Evolutionary conservation across 306 rosid genomes (phyloP), one percentile per base, ranked within the genome.

Genomic region (Quercus variabilis): DNA sequence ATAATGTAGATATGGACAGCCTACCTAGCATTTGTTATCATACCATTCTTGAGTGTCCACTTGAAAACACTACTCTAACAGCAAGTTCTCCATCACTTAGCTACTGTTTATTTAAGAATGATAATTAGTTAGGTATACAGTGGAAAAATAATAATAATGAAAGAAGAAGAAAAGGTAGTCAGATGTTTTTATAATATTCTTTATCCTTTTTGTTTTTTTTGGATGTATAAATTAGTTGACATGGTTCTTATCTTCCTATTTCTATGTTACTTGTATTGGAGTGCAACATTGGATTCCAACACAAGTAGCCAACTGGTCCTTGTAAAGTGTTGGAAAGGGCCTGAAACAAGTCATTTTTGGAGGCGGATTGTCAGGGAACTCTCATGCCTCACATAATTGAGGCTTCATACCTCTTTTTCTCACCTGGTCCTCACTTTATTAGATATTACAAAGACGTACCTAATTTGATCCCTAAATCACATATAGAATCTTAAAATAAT

Each of bases 251-350:
- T 25, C 57, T 1, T 13, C 35, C 15, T 8, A 28, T 26, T 3
- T 26, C 30, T 26, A 5, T 28, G 38, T 13, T 26, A 26, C 18
- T 57, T 55, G 38, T n/a, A 6, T 68, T 19, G 23, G 7, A 55
- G 46, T 38, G 46, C 56, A 52, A 82, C 88, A 79, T 89, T 72
- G 89, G 91, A 90, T 89, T 78, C 89, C 83, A 74, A 18, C 69
- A 30, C 41, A 65, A 74, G 63, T 64, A 71, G 76, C 70, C 84
- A 52, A 57, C 82, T 11, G 52, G 74, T 74, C 77, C 81, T 82
- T 52, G 73, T 85, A 82, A 46, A 69, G 79, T 73, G 74, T 19
- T 74, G 41, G 75, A 71, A 19, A 81, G 69, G 79, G 70, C 54
- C 49, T 46, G 67, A 60, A 77, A 78, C 25, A 30, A 64, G 46